These are phyloP conservation scores for Setaria viridis DNA, from an alignment of 202 grass and related monocot species.

Conservation along the genomic window DNA sequence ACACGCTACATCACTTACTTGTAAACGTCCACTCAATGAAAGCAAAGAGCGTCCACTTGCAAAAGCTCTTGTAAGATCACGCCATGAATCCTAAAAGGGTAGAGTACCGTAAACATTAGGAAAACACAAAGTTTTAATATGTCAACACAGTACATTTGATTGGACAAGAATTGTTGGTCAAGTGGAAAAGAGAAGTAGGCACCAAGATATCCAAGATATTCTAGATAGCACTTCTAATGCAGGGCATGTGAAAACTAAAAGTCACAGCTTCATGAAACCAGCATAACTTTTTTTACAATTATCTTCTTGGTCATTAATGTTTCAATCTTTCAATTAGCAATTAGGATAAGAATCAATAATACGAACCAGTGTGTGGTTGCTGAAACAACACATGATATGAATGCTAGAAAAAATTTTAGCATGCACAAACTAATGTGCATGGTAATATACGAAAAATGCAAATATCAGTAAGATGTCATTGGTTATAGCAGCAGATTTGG, in stretches of 20 bases:
- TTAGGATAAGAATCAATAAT: slow-evolving; percentile 28
- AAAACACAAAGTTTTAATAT: background rate
- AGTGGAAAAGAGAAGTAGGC: background rate
- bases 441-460: slow-evolving; percentile 12
- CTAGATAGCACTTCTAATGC: slow-evolving; percentile 22
- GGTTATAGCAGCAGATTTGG: slow-evolving; percentile 33
- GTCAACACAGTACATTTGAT: slow-evolving; percentile 12
- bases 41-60: slow-evolving; percentile 85
- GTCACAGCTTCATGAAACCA: background rate
- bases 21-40: slow-evolving; percentile 83
- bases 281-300: background rate
- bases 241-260: slow-evolving; percentile 16
- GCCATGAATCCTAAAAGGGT: slow-evolving; percentile 81
- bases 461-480: slow-evolving; percentile 17
- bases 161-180: background rate
- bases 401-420: slow-evolving; percentile 1
- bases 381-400: slow-evolving; percentile 25
- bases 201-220: background rate
- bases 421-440: slow-evolving; percentile 2
- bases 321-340: slow-evolving; percentile 5
- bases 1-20: slow-evolving; percentile 62
- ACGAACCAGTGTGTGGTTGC: background rate
- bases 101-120: slow-evolving; percentile 33
- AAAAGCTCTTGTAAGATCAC: slow-evolving; percentile 95
- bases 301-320: background rate